These are phyloP conservation scores for Candida pseudoglaebosa DNA, from an alignment of 805 yeast species.

Conservation along the genomic window DNA sequence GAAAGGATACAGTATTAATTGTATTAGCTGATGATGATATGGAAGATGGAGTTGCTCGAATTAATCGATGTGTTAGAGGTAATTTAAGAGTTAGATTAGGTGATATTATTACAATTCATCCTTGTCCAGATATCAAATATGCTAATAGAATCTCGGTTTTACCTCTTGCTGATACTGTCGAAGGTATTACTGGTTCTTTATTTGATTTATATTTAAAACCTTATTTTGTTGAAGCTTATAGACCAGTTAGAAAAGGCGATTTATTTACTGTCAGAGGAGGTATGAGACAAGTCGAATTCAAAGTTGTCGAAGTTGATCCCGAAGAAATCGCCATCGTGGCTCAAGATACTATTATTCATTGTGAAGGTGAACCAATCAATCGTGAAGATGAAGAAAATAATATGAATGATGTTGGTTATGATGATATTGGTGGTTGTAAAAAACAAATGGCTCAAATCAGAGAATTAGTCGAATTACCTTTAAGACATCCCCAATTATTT, in stretches of 20 bases:
- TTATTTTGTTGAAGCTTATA: slow-evolving; percentile 96
- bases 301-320: slow-evolving; percentile 97
- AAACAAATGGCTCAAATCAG: slow-evolving; percentile 99
- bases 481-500: slow-evolving; percentile 97
- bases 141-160: slow-evolving; percentile 91
- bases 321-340: slow-evolving; percentile 97
- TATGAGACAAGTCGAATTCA: slow-evolving; percentile 98
- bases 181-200: slow-evolving; percentile 93
- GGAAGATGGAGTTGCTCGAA: slow-evolving; percentile 90
- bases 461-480: slow-evolving; percentile 95
- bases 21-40: slow-evolving; percentile 95
- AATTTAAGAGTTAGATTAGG: slow-evolving; percentile 92
- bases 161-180: slow-evolving; percentile 97
- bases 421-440: slow-evolving; percentile 98
- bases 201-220: slow-evolving; percentile 97
- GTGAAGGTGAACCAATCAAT: slow-evolving; percentile 98
- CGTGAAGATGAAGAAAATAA: slow-evolving; percentile 98
- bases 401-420: slow-evolving; percentile 96
- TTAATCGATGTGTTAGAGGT: slow-evolving; percentile 94
- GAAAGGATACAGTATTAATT: slow-evolving; percentile 94
- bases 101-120: slow-evolving; percentile 84
- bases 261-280: slow-evolving; percentile 96
- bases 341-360: slow-evolving; percentile 96
- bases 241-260: slow-evolving; percentile 98
- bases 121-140: slow-evolving; percentile 97